phyloP scores from a whole-genome alignment of 2,329 filamentous ascomycete species.

The Pestalotiopsis sp. region DNA sequence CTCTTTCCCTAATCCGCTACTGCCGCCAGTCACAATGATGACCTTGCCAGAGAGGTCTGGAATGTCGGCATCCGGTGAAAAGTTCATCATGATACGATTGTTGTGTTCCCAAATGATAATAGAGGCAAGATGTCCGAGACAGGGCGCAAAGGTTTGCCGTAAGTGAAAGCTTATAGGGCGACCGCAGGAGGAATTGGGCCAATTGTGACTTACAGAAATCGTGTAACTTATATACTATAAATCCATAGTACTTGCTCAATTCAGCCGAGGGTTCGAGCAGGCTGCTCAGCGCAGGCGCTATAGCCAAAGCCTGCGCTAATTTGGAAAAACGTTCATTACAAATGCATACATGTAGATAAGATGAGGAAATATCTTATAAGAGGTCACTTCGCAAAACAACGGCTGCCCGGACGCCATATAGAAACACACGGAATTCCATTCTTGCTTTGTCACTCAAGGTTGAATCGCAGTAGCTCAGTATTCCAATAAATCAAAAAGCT shows the following conservation, averaged over 20 bases:
- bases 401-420: background rate
- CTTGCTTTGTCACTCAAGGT: background rate
- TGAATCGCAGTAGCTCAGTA: background rate
- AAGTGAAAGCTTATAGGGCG: background rate
- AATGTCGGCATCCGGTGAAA: conserved; percentile 25
- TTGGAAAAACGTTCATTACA: background rate
- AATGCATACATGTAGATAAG: background rate
- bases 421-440: background rate
- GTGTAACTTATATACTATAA: background rate
- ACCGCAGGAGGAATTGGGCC: background rate
- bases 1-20: conserved; percentile 41
- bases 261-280: background rate
- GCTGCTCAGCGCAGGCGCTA: background rate
- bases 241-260: background rate
- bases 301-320: background rate
- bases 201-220: background rate
- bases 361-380: background rate
- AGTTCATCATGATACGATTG: background rate
- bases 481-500: background rate
- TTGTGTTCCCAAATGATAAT: background rate
- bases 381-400: background rate
- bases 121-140: background rate
- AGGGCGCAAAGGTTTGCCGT: background rate
- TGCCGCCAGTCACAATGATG: conserved; percentile 41
- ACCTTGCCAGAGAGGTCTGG: conserved; percentile 35